These are phyloP conservation scores for Rhododendron simsii DNA, from an alignment of 148 eudicot species.

Conservation along the genomic window DNA sequence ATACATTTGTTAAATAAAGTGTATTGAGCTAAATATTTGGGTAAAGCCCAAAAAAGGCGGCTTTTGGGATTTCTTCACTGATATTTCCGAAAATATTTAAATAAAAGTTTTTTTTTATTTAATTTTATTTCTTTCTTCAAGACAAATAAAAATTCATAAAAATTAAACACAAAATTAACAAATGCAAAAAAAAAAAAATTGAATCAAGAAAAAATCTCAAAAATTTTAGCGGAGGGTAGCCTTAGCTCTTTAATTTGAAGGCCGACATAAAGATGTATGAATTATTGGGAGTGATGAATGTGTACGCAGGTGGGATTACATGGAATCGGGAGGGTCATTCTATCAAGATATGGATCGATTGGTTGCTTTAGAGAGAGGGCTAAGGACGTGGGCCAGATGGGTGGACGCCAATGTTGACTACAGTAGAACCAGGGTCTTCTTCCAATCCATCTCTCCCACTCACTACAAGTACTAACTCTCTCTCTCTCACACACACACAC, in stretches of 20 bases:
- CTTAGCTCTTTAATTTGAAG: background rate
- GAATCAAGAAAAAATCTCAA: too few species aligned
- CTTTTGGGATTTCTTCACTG: too few species aligned
- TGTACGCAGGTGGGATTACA: constrained; percentile 80
- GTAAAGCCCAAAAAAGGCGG: too few species aligned
- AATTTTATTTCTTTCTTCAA: too few species aligned
- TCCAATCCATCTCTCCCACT: constrained; percentile 87
- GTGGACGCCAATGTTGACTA: constrained; percentile 56
- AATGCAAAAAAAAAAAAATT: too few species aligned
- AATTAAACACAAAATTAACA: too few species aligned
- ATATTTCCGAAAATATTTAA: too few species aligned
- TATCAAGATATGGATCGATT: constrained; percentile 79
- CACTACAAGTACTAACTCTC: constrained; percentile 57
- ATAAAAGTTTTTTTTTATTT: too few species aligned
- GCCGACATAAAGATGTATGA: background rate
- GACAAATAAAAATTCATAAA: too few species aligned
- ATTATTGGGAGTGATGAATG: background rate
- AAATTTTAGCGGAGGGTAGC: too few species aligned
- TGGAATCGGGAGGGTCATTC: constrained; percentile 58
- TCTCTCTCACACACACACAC: background rate
- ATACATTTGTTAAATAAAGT: too few species aligned
- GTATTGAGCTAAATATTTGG: too few species aligned
- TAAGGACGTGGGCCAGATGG: constrained; percentile 91
- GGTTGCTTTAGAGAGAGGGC: constrained; percentile 62
- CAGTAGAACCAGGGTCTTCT: constrained; percentile 54